These are phyloP conservation scores for Tuber melanosporum DNA, from an alignment of 495 filamentous ascomycete genomes.

Conservation along the genomic window DNA sequence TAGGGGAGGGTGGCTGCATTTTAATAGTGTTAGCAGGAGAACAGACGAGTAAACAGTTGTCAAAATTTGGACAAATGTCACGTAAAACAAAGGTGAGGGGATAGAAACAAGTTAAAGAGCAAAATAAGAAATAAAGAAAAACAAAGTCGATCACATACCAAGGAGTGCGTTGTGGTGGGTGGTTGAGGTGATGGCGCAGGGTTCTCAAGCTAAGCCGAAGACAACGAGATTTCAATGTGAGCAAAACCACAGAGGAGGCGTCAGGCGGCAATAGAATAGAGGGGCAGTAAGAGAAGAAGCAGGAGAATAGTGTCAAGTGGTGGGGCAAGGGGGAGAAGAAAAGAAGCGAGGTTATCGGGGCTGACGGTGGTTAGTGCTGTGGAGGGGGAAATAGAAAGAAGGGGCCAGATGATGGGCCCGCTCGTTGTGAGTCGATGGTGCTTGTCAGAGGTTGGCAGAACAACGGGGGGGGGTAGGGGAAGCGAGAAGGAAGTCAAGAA, in stretches of 20 bases:
- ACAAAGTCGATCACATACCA: not conserved
- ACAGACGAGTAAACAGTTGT: conserved; percentile 5
- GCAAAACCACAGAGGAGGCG: not conserved
- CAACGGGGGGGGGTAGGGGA: not conserved
- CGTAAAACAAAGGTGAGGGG: not conserved
- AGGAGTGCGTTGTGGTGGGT: not conserved
- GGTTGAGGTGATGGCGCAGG: not conserved
- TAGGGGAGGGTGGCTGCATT: not conserved
- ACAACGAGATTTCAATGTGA: not conserved
- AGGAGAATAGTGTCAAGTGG: not conserved
- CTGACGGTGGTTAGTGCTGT: conserved; percentile 46
- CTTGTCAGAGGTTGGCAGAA: conserved; percentile 35
- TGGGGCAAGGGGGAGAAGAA: conserved; percentile 42
- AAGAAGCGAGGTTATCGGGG: conserved; percentile 40
- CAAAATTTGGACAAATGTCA: not conserved
- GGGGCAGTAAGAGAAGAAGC: not conserved
- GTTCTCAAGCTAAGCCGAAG: not conserved
- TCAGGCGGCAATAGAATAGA: not conserved
- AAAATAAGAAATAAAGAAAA: not conserved
- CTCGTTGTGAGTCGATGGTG: conserved; percentile 26
- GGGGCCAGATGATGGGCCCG: conserved; percentile 43
- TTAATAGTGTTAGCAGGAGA: conserved; percentile 43
- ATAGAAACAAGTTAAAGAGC: not conserved
- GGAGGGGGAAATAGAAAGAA: conserved; percentile 15
- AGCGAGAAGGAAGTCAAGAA: not conserved